phyloP scores from a whole-genome alignment of 352 stramenopile species.

The Pythium chondricola region DNA sequence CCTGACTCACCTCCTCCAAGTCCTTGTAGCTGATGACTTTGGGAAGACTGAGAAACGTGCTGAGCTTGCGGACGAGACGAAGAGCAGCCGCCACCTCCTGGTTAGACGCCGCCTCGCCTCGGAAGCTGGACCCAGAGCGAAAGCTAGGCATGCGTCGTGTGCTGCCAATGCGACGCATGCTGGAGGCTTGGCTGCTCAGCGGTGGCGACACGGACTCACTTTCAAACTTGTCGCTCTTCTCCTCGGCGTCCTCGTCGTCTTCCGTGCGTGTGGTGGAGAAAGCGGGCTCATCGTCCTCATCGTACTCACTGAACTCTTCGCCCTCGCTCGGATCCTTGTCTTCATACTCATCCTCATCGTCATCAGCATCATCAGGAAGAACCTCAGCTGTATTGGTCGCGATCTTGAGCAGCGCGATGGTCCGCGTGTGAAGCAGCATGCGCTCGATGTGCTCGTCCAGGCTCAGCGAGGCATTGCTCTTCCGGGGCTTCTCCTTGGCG shows the following conservation, averaged over 20 bases:
- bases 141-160: conserved; percentile 7
- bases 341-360: conserved; percentile 36
- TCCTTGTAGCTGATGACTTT: conserved; percentile 70
- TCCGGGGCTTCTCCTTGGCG: conserved; percentile 6
- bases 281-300: conserved; percentile 1
- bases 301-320: background rate
- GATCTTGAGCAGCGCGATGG: conserved; percentile 62
- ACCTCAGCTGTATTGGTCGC: conserved; percentile 67
- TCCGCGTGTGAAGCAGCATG: conserved; percentile 56
- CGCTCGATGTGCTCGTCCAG: conserved; percentile 68
- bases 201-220: conserved; percentile 1
- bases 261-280: background rate
- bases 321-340: conserved; percentile 25
- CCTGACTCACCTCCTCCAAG: conserved; percentile 37
- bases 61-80: conserved; percentile 50
- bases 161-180: background rate
- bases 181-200: conserved; percentile 3
- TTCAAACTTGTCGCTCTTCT: conserved; percentile 10
- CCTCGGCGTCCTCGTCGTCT: conserved; percentile 8
- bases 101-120: conserved; percentile 5
- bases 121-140: conserved; percentile 9
- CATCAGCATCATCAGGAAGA: conserved; percentile 37
- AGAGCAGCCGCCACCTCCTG: conserved; percentile 33
- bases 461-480: conserved; percentile 18
- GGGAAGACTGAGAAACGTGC: conserved; percentile 58